phyloP scores from a whole-genome alignment of 2,329 filamentous ascomycete species.

The Diaporthe eres region DNA sequence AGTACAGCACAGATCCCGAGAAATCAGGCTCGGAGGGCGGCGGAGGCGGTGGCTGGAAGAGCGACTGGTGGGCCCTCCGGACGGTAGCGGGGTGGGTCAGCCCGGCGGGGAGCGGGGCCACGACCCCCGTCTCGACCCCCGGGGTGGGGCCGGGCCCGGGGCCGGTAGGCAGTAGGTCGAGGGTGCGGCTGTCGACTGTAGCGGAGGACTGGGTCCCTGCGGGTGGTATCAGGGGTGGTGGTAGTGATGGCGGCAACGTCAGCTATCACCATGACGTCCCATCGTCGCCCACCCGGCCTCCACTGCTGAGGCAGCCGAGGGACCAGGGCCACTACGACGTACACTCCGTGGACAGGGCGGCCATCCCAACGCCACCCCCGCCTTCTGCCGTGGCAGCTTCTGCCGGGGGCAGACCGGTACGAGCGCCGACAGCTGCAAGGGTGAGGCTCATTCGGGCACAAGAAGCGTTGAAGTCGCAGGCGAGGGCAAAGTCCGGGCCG shows the following conservation, averaged over 20 bases:
- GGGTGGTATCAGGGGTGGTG: neutral
- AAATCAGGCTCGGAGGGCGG: neutral
- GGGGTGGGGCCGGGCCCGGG: neutral
- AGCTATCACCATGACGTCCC: neutral
- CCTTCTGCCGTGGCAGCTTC: neutral
- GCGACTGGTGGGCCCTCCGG: slow-evolving; percentile 29
- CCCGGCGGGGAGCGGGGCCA: slow-evolving; percentile 28
- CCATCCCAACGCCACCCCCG: slow-evolving; percentile 26
- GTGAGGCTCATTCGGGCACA: slow-evolving; percentile 36
- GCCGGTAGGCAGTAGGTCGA: neutral
- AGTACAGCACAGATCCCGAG: neutral
- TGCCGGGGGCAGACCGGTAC: neutral
- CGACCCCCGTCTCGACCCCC: slow-evolving; percentile 26
- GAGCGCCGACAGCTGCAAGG: slow-evolving; percentile 31
- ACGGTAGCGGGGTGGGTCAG: slow-evolving; percentile 22
- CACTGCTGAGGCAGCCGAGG: neutral
- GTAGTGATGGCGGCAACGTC: neutral
- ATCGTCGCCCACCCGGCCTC: neutral
- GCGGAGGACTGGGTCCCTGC: slow-evolving; percentile 1
- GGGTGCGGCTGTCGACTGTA: slow-evolving; percentile 21
- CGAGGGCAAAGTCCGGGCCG: neutral
- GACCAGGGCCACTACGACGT: neutral
- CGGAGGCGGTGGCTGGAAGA: slow-evolving; percentile 19
- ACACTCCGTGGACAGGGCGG: slow-evolving; percentile 10
- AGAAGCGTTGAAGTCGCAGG: slow-evolving; percentile 36